Evolutionary conservation across 1,284 basidiomycete species (phyloP).

Genomic region (Leccinum subrobustum): DNA sequence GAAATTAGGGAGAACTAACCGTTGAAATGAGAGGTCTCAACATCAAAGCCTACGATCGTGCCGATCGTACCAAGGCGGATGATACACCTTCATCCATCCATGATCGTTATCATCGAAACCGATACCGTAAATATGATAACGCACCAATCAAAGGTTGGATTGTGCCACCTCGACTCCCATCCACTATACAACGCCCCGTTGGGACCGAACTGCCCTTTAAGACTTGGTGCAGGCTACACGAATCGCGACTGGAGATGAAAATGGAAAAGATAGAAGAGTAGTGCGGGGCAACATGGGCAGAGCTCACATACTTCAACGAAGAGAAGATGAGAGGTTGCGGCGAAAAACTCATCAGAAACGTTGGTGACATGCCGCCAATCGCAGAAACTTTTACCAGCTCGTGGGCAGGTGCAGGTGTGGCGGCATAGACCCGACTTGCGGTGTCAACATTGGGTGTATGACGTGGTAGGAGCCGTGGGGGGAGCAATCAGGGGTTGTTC

Average conservation of each 20-base stretch:
- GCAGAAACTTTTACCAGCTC: too few relatives aligned
- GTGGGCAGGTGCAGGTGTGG: constrained; percentile 15
- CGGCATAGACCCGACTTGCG: constrained; percentile 21
- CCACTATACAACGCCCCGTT: constrained; percentile 94
- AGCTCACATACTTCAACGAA: constrained; percentile 65
- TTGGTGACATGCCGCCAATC: constrained; percentile 36
- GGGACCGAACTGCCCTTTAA: constrained; percentile 94
- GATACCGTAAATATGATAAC: background rate
- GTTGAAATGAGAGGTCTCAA: constrained; percentile 95
- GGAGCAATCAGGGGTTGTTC: constrained; percentile 9
- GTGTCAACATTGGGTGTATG: constrained; percentile 30
- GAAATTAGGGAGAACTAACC: constrained; percentile 44
- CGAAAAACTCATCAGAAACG: constrained; percentile 97
- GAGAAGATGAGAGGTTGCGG: constrained; percentile 81
- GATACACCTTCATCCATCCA: constrained; percentile 67
- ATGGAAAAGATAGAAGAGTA: background rate
- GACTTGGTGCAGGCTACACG: constrained; percentile 68
- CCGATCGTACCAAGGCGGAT: constrained; percentile 85
- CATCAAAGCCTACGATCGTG: constrained; percentile 82
- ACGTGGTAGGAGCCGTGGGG: constrained; percentile 18
- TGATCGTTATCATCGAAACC: background rate
- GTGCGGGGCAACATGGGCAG: background rate
- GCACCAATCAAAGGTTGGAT: constrained; percentile 87
- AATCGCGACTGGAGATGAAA: background rate
- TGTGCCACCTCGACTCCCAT: constrained; percentile 93